phyloP scores from a whole-genome alignment of 768 basidiomycete species.

The Tephrocybe sp. region DNA sequence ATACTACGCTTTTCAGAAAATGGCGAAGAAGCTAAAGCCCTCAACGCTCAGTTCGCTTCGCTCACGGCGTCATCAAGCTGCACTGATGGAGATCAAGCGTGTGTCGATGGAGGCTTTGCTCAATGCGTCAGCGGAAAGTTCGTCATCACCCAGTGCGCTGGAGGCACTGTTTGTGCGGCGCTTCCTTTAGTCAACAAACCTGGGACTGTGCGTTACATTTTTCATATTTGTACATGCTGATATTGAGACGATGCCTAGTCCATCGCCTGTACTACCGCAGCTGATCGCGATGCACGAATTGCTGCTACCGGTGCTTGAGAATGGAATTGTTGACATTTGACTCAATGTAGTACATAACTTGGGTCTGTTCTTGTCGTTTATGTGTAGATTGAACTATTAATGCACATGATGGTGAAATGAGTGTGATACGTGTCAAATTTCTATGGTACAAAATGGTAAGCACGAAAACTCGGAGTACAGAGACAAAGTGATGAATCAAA shows the following conservation, averaged over 20 bases:
- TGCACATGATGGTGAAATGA: neutral
- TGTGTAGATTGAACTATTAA: neutral
- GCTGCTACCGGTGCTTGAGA: constrained; percentile 17
- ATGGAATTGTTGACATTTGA: neutral
- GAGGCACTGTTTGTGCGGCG: constrained; percentile 26
- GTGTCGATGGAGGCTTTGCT: constrained; percentile 20
- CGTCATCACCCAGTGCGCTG: constrained; percentile 23
- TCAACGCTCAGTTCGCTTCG: constrained; percentile 22
- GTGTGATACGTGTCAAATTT: neutral
- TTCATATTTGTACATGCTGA: neutral
- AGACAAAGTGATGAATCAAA: neutral
- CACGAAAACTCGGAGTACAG: too few species aligned
- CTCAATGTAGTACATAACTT: neutral
- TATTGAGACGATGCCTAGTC: constrained; percentile 5
- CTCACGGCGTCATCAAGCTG: constrained; percentile 23
- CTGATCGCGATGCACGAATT: constrained; percentile 18
- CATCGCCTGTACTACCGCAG: constrained; percentile 14
- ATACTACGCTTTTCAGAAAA: constrained; percentile 6
- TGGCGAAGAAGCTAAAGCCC: constrained; percentile 17
- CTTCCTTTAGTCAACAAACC: constrained; percentile 26
- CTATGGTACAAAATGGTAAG: neutral
- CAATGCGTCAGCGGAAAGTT: constrained; percentile 23
- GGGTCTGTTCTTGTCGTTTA: neutral
- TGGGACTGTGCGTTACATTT: constrained; percentile 20
- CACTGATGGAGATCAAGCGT: constrained; percentile 19